phyloP scores from a whole-genome alignment of 1,284 basidiomycete species.

The Amylostereum chailletii region DNA sequence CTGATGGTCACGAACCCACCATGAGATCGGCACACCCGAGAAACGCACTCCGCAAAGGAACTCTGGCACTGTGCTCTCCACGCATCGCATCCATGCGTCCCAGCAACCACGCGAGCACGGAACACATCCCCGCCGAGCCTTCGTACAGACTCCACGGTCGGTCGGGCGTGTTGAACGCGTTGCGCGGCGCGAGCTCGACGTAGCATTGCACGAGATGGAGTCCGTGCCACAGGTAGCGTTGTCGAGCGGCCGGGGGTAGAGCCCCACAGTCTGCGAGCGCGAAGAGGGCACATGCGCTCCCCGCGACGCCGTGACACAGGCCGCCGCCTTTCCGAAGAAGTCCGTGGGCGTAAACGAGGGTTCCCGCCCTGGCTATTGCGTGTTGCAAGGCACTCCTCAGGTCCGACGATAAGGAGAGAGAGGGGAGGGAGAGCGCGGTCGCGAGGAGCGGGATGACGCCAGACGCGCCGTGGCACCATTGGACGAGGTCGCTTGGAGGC shows the following conservation, averaged over 20 bases:
- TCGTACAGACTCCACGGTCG: slow-evolving; percentile 47
- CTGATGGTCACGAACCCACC: no score
- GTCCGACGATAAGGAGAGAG: slow-evolving; percentile 14
- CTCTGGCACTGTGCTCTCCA: not conserved
- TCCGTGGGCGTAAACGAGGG: slow-evolving; percentile 37
- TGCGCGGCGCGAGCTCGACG: not conserved
- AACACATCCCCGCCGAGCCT: slow-evolving; percentile 46
- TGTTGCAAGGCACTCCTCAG: slow-evolving; percentile 17
- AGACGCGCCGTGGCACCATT: slow-evolving; percentile 52
- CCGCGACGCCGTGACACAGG: slow-evolving; percentile 47
- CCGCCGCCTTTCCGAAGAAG: slow-evolving; percentile 47
- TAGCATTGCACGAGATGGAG: not conserved
- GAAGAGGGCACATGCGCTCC: slow-evolving; percentile 42
- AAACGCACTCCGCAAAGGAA: not conserved
- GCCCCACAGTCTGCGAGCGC: slow-evolving; percentile 26
- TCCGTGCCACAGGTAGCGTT: slow-evolving; percentile 3
- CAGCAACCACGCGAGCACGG: slow-evolving; percentile 41
- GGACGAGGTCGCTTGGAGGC: slow-evolving; percentile 28
- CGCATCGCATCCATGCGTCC: slow-evolving; percentile 18
- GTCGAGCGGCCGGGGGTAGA: not conserved
- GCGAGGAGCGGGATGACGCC: slow-evolving; percentile 40
- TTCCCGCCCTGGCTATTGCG: slow-evolving; percentile 29
- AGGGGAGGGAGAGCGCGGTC: slow-evolving; percentile 18
- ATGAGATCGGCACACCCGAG: not conserved
- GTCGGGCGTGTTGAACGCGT: slow-evolving; percentile 25